A percentile compares a stretch with the other conserved stretches of the same genome.
These are phyloP conservation scores for Hura crepitans DNA, from an alignment of 441 rosid species.

Conservation along the genomic window DNA sequence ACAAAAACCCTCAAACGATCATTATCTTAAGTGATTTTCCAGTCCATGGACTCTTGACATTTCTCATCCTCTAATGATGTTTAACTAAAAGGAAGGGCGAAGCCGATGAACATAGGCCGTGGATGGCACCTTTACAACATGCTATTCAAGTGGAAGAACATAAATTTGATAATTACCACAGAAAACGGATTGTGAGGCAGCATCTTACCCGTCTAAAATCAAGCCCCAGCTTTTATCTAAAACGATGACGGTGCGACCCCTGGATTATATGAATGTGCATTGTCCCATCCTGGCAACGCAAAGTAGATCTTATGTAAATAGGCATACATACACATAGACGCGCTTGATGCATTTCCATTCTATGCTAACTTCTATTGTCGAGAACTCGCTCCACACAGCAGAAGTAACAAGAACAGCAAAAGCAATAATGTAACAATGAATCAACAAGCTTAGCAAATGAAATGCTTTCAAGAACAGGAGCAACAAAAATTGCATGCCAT, in stretches of 20 bases:
- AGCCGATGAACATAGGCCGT: conserved; percentile 69
- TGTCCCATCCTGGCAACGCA: conserved; percentile 48
- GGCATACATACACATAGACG: background rate
- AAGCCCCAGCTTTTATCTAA: conserved; percentile 56
- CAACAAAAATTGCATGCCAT: background rate
- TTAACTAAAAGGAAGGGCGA: conserved; percentile 8
- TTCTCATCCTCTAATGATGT: background rate
- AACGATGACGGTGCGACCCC: conserved; percentile 58
- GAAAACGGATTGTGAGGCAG: too few relatives aligned
- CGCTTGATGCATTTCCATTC: too few relatives aligned
- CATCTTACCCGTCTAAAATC: too few relatives aligned
- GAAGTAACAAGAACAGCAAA: background rate
- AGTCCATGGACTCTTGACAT: background rate
- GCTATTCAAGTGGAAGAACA: conserved; percentile 37
- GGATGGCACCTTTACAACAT: conserved; percentile 76
- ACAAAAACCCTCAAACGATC: too few relatives aligned
- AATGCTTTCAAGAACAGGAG: conserved; percentile 6
- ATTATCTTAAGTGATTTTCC: background rate
- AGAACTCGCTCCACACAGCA: background rate
- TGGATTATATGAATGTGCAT: conserved; percentile 75
- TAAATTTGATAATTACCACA: conserved; percentile 3
- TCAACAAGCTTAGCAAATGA: background rate
- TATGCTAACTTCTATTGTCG: background rate
- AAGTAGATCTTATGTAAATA: conserved; percentile 22
- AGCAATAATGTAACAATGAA: background rate